Evolutionary conservation across 2,329 filamentous ascomycete genomes (phyloP).

Genomic region (Arthroderma sp.): DNA sequence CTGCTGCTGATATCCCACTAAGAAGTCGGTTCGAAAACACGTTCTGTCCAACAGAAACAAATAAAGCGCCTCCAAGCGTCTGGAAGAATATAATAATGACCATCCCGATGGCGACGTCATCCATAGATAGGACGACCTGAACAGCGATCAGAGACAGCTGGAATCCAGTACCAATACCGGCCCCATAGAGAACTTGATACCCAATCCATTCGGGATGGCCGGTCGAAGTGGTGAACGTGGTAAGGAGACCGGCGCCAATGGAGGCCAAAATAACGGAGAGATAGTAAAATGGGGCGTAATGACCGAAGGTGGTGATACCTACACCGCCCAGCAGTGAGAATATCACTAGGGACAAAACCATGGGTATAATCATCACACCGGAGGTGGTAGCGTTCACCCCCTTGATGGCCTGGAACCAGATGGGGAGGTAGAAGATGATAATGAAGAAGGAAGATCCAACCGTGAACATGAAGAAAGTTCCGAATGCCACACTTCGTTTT

Average conservation of each 20-base stretch:
- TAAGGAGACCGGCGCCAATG: constrained; percentile 19
- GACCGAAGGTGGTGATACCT: constrained; percentile 9
- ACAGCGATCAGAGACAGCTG: constrained; percentile 13
- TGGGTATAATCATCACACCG: constrained; percentile 22
- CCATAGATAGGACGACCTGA: constrained; percentile 12
- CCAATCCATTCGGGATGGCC: constrained; percentile 16
- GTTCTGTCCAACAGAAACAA: constrained; percentile 14
- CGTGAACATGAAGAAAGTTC: constrained; percentile 4
- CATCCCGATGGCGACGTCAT: constrained; percentile 13
- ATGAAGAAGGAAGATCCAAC: constrained; percentile 7
- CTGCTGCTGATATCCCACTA: constrained; percentile 2
- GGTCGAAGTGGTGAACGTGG: constrained; percentile 16
- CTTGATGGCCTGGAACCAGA: constrained; percentile 34
- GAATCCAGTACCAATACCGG: constrained; percentile 14
- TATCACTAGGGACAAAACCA: constrained; percentile 24
- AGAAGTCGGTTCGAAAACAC: constrained; percentile 12
- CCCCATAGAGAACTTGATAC: constrained; percentile 16
- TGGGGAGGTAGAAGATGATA: constrained; percentile 16
- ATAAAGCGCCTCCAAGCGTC: constrained; percentile 14
- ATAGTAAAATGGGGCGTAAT: constrained; percentile 15
- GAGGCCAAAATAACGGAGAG: constrained; percentile 13
- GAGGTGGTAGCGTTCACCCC: constrained; percentile 24
- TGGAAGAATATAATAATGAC: constrained; percentile 16
- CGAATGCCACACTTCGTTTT: constrained; percentile 6
- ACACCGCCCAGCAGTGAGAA: constrained; percentile 10